Evolutionary conservation across 2,329 filamentous ascomycete species (phyloP).

Genomic region (Ophiosphaerella narmari): DNA sequence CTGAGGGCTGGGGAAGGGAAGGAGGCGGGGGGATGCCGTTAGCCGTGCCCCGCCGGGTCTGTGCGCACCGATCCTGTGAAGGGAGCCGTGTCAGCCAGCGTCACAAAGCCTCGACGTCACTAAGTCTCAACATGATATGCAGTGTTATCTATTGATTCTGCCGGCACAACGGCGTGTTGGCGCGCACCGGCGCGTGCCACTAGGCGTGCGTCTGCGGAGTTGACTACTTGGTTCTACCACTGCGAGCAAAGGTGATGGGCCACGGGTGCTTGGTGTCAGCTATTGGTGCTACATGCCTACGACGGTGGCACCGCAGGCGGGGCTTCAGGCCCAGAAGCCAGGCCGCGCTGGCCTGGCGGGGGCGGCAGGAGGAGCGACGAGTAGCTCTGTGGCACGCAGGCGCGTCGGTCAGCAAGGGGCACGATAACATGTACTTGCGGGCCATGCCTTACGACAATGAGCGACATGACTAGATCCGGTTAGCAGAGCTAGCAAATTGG

Average conservation of each 20-base stretch:
- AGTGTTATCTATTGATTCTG: too few relatives aligned
- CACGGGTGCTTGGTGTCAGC: background rate
- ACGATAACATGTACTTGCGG: background rate
- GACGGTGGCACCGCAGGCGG: constrained; percentile 54
- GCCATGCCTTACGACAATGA: constrained; percentile 49
- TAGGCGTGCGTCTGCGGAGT: too few relatives aligned
- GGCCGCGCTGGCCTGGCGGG: constrained; percentile 38
- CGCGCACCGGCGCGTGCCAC: too few relatives aligned
- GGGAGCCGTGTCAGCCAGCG: background rate
- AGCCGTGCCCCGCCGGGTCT: constrained; percentile 14
- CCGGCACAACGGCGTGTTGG: too few relatives aligned
- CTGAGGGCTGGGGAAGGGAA: constrained; percentile 17
- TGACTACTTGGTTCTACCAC: background rate
- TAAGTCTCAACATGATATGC: too few relatives aligned
- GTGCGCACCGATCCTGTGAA: constrained; percentile 7
- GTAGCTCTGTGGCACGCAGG: constrained; percentile 52
- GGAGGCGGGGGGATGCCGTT: constrained; percentile 23
- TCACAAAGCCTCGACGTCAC: too few relatives aligned
- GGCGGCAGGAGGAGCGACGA: constrained; percentile 69
- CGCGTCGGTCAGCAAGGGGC: constrained; percentile 10
- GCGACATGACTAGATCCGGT: constrained; percentile 47
- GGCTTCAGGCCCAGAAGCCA: constrained; percentile 53
- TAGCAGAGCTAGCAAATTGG: constrained; percentile 4
- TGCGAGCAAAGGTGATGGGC: background rate
- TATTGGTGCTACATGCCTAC: constrained; percentile 19